These are phyloP conservation scores for Bathelium albidoporum DNA, from an alignment of 495 filamentous ascomycete species.

Conservation along the genomic window DNA sequence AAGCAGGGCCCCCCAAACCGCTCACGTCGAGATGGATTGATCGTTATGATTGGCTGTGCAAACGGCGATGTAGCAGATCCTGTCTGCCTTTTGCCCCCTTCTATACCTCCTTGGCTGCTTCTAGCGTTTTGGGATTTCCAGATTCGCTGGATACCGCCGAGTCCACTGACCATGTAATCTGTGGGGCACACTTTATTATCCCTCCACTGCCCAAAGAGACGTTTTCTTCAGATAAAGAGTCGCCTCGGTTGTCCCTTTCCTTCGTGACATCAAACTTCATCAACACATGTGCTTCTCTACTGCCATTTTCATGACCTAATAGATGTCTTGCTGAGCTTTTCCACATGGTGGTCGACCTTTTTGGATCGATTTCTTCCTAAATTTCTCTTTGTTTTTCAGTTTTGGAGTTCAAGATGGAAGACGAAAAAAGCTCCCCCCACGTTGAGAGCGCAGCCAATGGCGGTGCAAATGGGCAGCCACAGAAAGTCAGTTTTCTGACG, in stretches of 20 bases:
- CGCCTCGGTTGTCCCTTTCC: background rate
- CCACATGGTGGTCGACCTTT: background rate
- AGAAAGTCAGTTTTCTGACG: background rate
- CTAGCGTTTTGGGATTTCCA: background rate
- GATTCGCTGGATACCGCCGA: background rate
- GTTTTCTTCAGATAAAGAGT: background rate
- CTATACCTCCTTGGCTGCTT: background rate
- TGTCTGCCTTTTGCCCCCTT: background rate
- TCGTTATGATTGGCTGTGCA: background rate
- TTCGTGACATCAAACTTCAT: too few relatives aligned
- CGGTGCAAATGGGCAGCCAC: background rate
- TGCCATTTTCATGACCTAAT: background rate
- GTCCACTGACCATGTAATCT: background rate
- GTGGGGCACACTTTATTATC: background rate
- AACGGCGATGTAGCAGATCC: background rate
- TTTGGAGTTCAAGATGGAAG: background rate
- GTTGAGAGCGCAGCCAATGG: constrained; percentile 1
- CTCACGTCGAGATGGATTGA: background rate
- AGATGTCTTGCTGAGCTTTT: background rate
- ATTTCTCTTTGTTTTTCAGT: background rate
- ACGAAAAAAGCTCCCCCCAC: background rate
- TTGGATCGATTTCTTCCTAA: background rate
- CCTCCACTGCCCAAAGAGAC: background rate
- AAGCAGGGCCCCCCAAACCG: background rate
- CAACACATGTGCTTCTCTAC: background rate